Evolutionary conservation across 2,329 filamentous ascomycete species (phyloP).

Genomic region (Botryotinia convoluta): DNA sequence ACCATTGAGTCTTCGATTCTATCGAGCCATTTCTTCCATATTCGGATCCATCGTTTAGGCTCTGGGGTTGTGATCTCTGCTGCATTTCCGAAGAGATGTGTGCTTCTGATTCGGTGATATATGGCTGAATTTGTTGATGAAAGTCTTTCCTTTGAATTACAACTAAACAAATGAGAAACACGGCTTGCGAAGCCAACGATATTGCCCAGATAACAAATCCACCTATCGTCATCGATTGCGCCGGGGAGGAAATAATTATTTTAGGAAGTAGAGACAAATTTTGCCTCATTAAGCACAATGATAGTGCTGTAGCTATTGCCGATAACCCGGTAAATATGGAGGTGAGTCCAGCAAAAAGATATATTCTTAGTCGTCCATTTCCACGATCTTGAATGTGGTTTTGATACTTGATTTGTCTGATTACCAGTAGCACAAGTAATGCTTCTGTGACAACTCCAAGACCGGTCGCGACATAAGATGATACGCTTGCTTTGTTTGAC

Average conservation of each 20-base stretch:
- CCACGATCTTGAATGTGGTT: slow-evolving; percentile 33
- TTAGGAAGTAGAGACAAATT: slow-evolving; percentile 27
- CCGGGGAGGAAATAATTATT: slow-evolving; percentile 26
- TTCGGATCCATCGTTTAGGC: slow-evolving; percentile 21
- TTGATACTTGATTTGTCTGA: slow-evolving; percentile 33
- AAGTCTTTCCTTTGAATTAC: slow-evolving; percentile 33
- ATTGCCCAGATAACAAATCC: slow-evolving; percentile 36
- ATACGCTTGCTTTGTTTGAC: slow-evolving; percentile 21
- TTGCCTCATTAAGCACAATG: slow-evolving; percentile 31
- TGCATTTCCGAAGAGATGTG: slow-evolving; percentile 30
- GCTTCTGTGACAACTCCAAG: slow-evolving; percentile 28
- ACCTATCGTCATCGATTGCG: slow-evolving; percentile 28
- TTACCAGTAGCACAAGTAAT: slow-evolving; percentile 31
- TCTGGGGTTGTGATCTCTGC: slow-evolving; percentile 25
- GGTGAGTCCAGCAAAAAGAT: slow-evolving; percentile 33
- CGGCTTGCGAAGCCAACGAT: slow-evolving; percentile 30
- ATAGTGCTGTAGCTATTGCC: slow-evolving; percentile 30
- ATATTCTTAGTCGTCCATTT: slow-evolving; percentile 32
- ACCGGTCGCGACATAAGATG: slow-evolving; percentile 34
- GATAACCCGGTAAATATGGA: slow-evolving; percentile 32
- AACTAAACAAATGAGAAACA: slow-evolving; percentile 35
- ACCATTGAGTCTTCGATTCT: slow-evolving; percentile 33
- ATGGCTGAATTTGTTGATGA: slow-evolving; percentile 33
- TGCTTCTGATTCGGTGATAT: slow-evolving; percentile 26
- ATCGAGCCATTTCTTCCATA: slow-evolving; percentile 26